These are phyloP conservation scores for Lactarius sp. DNA, from an alignment of 768 basidiomycete species.

Conservation along the genomic window DNA sequence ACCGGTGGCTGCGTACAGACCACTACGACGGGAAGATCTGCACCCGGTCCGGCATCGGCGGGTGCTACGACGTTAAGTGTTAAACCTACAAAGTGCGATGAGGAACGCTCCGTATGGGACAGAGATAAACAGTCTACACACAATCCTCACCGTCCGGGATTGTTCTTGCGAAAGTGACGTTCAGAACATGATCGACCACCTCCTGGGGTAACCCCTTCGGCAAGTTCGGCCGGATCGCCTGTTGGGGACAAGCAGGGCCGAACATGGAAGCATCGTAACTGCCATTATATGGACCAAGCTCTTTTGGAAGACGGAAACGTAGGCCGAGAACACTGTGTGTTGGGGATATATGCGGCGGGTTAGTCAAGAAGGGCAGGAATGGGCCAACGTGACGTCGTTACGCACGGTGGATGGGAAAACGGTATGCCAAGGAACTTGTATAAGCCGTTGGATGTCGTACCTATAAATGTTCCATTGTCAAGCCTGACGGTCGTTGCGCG, in stretches of 20 bases:
- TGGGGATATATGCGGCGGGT: background rate
- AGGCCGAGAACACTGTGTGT: slow-evolving; percentile 32
- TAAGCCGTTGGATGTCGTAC: slow-evolving; percentile 27
- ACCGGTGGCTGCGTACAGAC: slow-evolving; percentile 16
- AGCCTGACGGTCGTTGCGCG: slow-evolving; percentile 27
- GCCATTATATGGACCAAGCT: slow-evolving; percentile 18
- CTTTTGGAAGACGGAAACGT: slow-evolving; percentile 36
- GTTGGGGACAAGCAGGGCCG: slow-evolving; percentile 29
- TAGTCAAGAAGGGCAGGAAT: background rate
- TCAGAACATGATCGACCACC: slow-evolving; percentile 1
- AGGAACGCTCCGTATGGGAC: background rate
- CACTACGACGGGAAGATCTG: slow-evolving; percentile 27
- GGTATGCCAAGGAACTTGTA: slow-evolving; percentile 39
- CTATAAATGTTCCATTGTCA: slow-evolving; percentile 31
- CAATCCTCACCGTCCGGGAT: slow-evolving; percentile 23
- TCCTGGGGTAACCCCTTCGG: background rate
- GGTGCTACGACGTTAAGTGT: slow-evolving; percentile 27
- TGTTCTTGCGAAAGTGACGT: background rate
- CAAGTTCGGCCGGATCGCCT: slow-evolving; percentile 5
- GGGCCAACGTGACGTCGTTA: background rate
- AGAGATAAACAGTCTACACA: background rate
- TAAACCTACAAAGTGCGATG: slow-evolving; percentile 18
- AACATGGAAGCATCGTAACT: slow-evolving; percentile 22
- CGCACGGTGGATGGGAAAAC: slow-evolving; percentile 38
- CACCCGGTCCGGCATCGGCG: background rate